These are phyloP conservation scores for Anastatica hierochuntica DNA, from an alignment of 345 rosid species.

Conservation along the genomic window DNA sequence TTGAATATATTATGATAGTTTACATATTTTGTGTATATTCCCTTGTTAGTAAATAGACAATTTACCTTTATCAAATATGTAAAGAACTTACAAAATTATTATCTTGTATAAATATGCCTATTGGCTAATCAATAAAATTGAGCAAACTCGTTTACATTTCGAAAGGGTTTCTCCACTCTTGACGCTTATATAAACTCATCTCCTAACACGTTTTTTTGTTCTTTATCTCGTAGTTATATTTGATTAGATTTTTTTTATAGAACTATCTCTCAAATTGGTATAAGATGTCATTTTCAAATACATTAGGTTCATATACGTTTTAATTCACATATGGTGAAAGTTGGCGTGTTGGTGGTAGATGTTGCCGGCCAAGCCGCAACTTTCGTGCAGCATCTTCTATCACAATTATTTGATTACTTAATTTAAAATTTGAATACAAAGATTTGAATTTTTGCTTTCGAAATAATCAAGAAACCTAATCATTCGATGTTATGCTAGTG, in stretches of 20 bases:
- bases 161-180: too few relatives aligned
- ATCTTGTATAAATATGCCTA: too few relatives aligned
- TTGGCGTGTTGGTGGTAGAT: too few relatives aligned
- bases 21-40: too few relatives aligned
- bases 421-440: background rate
- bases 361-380: constrained; percentile 11
- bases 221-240: background rate
- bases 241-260: background rate
- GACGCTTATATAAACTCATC: too few relatives aligned
- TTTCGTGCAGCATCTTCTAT: constrained; percentile 16
- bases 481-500: constrained; percentile 8
- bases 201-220: background rate
- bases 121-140: too few relatives aligned
- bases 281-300: constrained; percentile 1
- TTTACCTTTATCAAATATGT: too few relatives aligned
- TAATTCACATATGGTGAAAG: too few relatives aligned
- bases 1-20: too few relatives aligned
- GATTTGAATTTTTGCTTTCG: background rate
- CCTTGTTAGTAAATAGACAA: too few relatives aligned
- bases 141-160: too few relatives aligned
- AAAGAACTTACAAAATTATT: too few relatives aligned
- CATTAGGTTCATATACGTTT: background rate
- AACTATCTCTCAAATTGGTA: background rate
- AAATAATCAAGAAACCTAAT: background rate
- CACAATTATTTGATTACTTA: constrained; percentile 1